Evolutionary conservation across 805 yeast species (phyloP), one percentile per base, ranked within the genome.

Genomic region (Starmerella sp.): DNA sequence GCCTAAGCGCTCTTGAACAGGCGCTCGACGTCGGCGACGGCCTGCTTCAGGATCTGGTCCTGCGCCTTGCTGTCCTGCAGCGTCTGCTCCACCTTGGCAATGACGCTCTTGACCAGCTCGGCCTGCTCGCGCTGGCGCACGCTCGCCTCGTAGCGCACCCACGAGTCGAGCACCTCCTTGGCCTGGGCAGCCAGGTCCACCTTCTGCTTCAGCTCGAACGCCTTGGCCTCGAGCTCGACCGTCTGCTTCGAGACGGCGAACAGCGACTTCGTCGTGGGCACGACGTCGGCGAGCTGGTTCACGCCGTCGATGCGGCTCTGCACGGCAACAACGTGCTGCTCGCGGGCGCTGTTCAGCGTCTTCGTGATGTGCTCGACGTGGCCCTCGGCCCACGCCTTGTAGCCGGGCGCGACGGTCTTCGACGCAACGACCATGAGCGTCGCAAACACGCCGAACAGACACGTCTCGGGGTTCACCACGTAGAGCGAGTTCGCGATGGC

Each of bases 101-200:
- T 86, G 62, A 93, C 96, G 56, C 89, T 68, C 69, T 85, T 75
- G 64, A 95, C 82, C 67, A 93, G 82, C 74, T 87, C 96, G 74
- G 83, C 80, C 79, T 93, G 98, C 79, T 93, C 95, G 69, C 82
- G 75, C 78, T 88, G 95, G 78, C 97, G 91, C 64, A 90, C 93
- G 71, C 88, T 89, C 64, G 87, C 84, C 79, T 93, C 98, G 75
- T 86, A 86, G 81, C 97, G 87, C 66, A 90, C 97, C 98, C 98
- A 93, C 14, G 97, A 88, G 76, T 93, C 98, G 70, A 93, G 82
- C 58, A 91, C 95, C 56, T 93, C 76, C 77, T 86, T 89, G 68
- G 97, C 97, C 78, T 89, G 96, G 60, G 76, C 66, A 56, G 95
- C 91, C 63, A 89, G 80, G 60, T 83, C 89, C 63, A 87, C 89